Conservation (phyloP, 2,329 filamentous ascomycete species). For the Didymella glomerata region DNA sequence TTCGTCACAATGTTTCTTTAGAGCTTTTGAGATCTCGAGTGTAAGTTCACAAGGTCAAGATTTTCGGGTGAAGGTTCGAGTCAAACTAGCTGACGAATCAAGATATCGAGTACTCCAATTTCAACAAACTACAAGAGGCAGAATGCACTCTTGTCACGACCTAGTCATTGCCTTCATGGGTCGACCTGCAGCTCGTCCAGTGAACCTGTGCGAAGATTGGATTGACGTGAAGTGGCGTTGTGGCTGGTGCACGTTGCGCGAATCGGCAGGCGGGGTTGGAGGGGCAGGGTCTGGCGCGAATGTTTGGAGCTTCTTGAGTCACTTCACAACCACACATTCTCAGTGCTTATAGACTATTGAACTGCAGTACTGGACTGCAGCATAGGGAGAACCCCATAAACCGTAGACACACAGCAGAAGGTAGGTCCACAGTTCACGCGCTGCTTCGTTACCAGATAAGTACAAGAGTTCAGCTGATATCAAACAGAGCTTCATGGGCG, state of each 20-base stretch:
- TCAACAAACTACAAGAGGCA: too few relatives aligned
- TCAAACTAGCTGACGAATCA: slow-evolving; percentile 21
- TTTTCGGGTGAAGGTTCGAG: neutral
- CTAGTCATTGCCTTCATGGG: too few relatives aligned
- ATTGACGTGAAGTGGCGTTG: slow-evolving; percentile 21
- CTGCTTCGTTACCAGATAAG: neutral
- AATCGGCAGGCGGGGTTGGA: slow-evolving; percentile 33
- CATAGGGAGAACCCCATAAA: neutral
- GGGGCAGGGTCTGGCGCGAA: slow-evolving; percentile 33
- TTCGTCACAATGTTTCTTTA: too few relatives aligned
- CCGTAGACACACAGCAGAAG: neutral
- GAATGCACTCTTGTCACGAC: too few relatives aligned
- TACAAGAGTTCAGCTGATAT: slow-evolving; percentile 16
- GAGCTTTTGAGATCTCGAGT: too few relatives aligned
- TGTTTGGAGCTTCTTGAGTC: slow-evolving; percentile 36
- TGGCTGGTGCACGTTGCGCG: slow-evolving; percentile 18
- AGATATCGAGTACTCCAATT: neutral
- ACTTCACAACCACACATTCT: slow-evolving; percentile 24
- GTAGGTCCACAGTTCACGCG: slow-evolving; percentile 4
- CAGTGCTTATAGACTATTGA: slow-evolving; percentile 6
- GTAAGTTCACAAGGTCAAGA: neutral
- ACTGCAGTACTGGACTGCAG: slow-evolving; percentile 6
- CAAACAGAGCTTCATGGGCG: slow-evolving; percentile 32
- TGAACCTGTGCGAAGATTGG: neutral
- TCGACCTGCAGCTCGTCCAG: too few relatives aligned